phyloP scores from a whole-genome alignment of 1,284 basidiomycete genomes.

The Trichosporon coremiiforme region DNA sequence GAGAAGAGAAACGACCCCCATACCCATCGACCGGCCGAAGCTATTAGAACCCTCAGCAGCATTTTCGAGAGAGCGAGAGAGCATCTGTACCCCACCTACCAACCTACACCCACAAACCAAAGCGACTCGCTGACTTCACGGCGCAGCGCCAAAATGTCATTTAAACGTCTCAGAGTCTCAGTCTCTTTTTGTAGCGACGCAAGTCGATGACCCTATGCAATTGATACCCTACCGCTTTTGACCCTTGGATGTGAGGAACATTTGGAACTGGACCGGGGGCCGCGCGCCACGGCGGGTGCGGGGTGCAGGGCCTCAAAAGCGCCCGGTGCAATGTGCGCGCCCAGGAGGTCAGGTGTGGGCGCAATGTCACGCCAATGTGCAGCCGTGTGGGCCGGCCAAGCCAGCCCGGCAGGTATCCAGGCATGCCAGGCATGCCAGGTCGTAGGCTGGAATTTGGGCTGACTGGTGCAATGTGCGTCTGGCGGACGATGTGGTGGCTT shows the following conservation, averaged over 20 bases:
- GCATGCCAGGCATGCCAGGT: too few species aligned
- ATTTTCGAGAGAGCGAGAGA: not conserved
- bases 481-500: too few species aligned
- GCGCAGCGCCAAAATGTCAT: slow-evolving; percentile 11
- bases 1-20: not conserved
- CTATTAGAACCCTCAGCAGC: not conserved
- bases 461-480: not conserved
- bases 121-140: too few species aligned
- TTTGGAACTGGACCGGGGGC: too few species aligned
- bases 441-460: too few species aligned
- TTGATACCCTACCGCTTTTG: not conserved
- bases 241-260: too few species aligned
- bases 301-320: too few species aligned
- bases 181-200: slow-evolving; percentile 15
- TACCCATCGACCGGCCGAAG: not conserved
- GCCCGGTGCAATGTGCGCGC: too few species aligned
- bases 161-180: not conserved
- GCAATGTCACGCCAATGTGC: slow-evolving; percentile 1
- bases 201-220: slow-evolving; percentile 19
- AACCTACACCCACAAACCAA: not conserved
- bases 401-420: too few species aligned
- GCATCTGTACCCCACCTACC: not conserved
- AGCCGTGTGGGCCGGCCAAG: too few species aligned
- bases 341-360: too few species aligned
- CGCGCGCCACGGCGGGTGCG: too few species aligned